Conservation (phyloP, 495 filamentous ascomycete species). For the Glonium stellatum region DNA sequence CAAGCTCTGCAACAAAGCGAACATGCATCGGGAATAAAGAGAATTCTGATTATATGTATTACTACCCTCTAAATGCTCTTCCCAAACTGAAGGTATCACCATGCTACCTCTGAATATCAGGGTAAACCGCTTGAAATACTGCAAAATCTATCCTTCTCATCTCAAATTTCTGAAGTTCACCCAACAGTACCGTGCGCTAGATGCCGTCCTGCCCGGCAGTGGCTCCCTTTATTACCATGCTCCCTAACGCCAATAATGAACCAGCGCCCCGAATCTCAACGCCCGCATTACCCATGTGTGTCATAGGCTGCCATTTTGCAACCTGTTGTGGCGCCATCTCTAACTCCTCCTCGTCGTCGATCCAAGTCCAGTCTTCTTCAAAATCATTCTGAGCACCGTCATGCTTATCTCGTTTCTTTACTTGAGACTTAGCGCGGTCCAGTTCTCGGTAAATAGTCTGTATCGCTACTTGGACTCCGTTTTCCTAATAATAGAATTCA, state of each 20-base stretch:
- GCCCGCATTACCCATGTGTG: constrained; percentile 7
- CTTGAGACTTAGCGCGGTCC: constrained; percentile 86
- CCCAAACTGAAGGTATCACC: background rate
- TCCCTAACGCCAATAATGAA: constrained; percentile 17
- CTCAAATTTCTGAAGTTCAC: too few relatives aligned
- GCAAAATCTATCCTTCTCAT: background rate
- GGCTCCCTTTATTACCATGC: constrained; percentile 24
- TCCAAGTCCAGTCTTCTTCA: constrained; percentile 42
- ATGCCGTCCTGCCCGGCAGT: background rate
- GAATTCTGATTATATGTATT: too few relatives aligned
- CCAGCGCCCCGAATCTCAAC: constrained; percentile 3
- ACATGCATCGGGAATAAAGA: too few relatives aligned
- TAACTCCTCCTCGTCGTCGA: constrained; percentile 18
- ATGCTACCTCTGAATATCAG: background rate
- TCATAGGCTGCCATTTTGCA: constrained; percentile 6
- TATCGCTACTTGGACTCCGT: constrained; percentile 81
- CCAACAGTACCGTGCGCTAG: background rate
- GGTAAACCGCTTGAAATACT: background rate
- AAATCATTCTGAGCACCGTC: constrained; percentile 43
- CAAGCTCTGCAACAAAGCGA: too few relatives aligned
- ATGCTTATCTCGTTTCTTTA: constrained; percentile 50
- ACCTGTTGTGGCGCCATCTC: constrained; percentile 6
- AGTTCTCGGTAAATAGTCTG: constrained; percentile 92
- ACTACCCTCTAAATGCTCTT: too few relatives aligned
- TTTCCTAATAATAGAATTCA: constrained; percentile 51